Evolutionary conservation across 1,139 yeast genomes (phyloP), one percentile per base, ranked within the genome.

Genomic region (Ogataea hybrid): DNA sequence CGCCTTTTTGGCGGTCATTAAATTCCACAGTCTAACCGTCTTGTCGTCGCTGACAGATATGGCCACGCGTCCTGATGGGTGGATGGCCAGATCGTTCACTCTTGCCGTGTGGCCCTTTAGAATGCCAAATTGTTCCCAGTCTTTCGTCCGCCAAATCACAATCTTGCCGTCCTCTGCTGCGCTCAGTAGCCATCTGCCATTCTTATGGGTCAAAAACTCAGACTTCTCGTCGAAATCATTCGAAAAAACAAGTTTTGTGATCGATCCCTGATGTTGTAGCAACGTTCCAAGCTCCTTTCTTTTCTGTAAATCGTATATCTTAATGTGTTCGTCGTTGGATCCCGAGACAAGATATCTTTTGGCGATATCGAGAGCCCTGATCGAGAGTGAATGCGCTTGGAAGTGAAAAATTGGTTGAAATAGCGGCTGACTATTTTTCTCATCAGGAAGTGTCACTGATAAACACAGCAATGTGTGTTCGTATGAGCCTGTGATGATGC

Each of bases 1-100:
- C 6, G 98, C 97, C 65, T 89, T 90, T 60, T 87, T 86, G n/a
- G 89, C 95, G 3, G 97, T 90, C 97, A 92, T 89, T 54, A 94
- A 70, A 61, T 92, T 92, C 98, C 98, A 92, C 48, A 92, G 71
- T 57, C 94, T 73, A 29, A 94, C 73, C 8, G 95, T 84, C 49
- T 77, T 77, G 64, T 92, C 98, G 32, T 77, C 80, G 38, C 95
- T 87, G 5, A 88, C 96, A 45, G 95, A 84, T 25, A 94, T 78
- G 7, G 96, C 97, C 41, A 92, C 81, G 64, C 89, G 77, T 14
- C 96, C 96, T n/a, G 88, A 72, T 12, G 96, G 96, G 62, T 92
- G 99, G 36, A 92, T 84, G 27, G 90, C 84, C 37, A 92, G 59
- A 62, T 88, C 97, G 54, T 84, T 84, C 31, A 94, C 76, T 43